Evolutionary conservation across 768 basidiomycete genomes (phyloP).

Genomic region (Boletus reticuloceps): DNA sequence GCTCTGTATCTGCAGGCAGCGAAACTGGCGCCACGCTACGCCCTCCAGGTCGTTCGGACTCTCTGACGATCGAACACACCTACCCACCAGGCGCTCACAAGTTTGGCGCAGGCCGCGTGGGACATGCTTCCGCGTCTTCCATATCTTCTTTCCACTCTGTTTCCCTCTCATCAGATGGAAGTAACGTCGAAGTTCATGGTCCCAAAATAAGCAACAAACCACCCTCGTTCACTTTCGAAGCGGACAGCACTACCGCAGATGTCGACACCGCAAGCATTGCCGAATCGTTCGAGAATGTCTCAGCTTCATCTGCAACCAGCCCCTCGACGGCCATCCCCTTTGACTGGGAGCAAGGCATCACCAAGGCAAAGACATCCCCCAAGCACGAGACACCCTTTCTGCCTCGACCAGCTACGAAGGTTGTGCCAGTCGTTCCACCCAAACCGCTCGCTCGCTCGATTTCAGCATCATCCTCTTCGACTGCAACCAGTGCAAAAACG

Average conservation of each 20-base stretch:
- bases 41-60: conserved; percentile 40
- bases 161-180: conserved; percentile 68
- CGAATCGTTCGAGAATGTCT: conserved; percentile 73
- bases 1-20: conserved; percentile 11
- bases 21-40: conserved; percentile 18
- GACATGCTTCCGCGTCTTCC: conserved; percentile 65
- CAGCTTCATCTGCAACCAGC: conserved; percentile 51
- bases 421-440: conserved; percentile 19
- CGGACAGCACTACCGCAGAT: conserved; percentile 36
- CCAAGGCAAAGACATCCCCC: conserved; percentile 29
- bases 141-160: conserved; percentile 84
- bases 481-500: conserved; percentile 35
- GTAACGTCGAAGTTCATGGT: conserved; percentile 21
- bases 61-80: conserved; percentile 56
- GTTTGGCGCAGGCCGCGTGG: conserved; percentile 33
- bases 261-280: conserved; percentile 56
- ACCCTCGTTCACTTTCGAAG: conserved; percentile 48
- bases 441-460: conserved; percentile 31
- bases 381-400: conserved; percentile 42
- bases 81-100: conserved; percentile 46
- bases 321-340: conserved; percentile 46
- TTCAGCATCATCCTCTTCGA: conserved; percentile 37
- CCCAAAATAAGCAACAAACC: conserved; percentile 30
- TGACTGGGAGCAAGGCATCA: conserved; percentile 51
- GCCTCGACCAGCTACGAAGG: conserved; percentile 40